Base-by-base conservation (phyloP, 805 yeast genomes). In the Hanseniaspora valbyensis region DNA sequence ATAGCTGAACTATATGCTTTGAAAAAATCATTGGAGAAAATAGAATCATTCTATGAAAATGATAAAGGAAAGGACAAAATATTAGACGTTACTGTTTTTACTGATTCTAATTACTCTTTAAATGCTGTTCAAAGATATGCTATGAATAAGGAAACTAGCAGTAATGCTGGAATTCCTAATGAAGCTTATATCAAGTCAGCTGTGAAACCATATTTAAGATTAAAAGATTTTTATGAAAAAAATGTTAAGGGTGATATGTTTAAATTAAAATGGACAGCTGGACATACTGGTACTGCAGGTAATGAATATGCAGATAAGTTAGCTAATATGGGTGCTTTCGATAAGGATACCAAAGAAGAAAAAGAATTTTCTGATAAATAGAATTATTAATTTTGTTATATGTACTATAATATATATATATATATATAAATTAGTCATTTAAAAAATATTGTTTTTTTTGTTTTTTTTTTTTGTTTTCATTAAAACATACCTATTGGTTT, bases 1-100 rank as follows among this genome's bases (percentile, higher is more conserved):
- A 66, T 85, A 37, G 92, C 95, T 1, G 96, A 89, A 63, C 71
- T 88, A 10, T 62, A 67, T 13, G 96, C 95, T 0, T 71, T 83
- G 18, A 59, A 66, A 4, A 69, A 69, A 30, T 94, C 92, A 0
- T 59, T 83, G 52, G 60, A 61, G 5, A 56, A 59, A 6, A 69
- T 80, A 16, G 4, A 28, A 4, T 3, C 4, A 12, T 40, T 48
- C 26, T 61, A 71, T 50, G 56, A 58, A 3, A 42, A 44, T 0
- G 57, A 54, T 0, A 53, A 57, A 1, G 57, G 54, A 3, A 41
- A 56, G 4, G 57, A 56, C 4, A 75, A 72, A 54, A 10, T 41
- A 16, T 28, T 29, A n/a, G 19, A 41, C 4, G 43, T 45, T 1
- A 64, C 59, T 3, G 77, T 88, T 14, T 62, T 67, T 33, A 73